Percentiles rank a stretch among this genome's conserved stretches.
Conservation (phyloP, 2,329 filamentous ascomycete genomes). For the Paracoccidioides lutzii region DNA sequence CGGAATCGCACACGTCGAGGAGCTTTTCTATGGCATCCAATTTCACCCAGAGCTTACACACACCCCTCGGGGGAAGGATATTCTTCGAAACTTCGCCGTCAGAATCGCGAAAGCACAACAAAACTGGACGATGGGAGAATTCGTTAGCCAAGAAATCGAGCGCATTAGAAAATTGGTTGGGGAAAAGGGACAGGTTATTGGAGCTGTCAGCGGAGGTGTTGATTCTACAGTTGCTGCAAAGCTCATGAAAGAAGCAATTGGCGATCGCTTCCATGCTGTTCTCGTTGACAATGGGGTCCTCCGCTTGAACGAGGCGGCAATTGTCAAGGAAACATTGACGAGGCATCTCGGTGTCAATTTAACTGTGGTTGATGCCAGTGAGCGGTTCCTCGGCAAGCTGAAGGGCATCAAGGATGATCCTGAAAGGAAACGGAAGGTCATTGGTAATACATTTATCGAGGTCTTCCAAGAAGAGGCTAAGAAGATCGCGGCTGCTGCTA, state of each 20-base stretch:
- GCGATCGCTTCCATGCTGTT: constrained; percentile 70
- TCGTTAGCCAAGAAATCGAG: constrained; percentile 65
- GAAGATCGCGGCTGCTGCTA: constrained; percentile 58
- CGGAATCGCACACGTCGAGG: constrained; percentile 47
- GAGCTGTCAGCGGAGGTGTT: constrained; percentile 70
- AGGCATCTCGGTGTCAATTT: constrained; percentile 80
- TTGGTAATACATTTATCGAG: constrained; percentile 60
- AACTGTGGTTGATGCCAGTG: constrained; percentile 66
- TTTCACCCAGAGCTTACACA: constrained; percentile 81
- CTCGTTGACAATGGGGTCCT: constrained; percentile 79
- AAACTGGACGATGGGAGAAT: constrained; percentile 78
- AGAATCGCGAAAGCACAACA: constrained; percentile 63
- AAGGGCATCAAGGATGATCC: constrained; percentile 69
- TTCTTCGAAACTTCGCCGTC: constrained; percentile 74
- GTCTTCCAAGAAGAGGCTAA: constrained; percentile 70
- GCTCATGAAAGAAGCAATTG: constrained; percentile 77
- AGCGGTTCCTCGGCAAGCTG: constrained; percentile 65
- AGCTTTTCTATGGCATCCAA: constrained; percentile 66
- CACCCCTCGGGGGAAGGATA: constrained; percentile 53
- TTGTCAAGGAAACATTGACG: constrained; percentile 67
- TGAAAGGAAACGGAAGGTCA: constrained; percentile 83
- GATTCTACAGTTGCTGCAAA: constrained; percentile 79
- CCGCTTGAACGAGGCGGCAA: constrained; percentile 69
- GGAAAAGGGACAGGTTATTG: constrained; percentile 66
- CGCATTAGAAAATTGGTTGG: constrained; percentile 75